Evolutionary conservation across 305 asterid genomes (phyloP).

Genomic region (Salvia sclarea): DNA sequence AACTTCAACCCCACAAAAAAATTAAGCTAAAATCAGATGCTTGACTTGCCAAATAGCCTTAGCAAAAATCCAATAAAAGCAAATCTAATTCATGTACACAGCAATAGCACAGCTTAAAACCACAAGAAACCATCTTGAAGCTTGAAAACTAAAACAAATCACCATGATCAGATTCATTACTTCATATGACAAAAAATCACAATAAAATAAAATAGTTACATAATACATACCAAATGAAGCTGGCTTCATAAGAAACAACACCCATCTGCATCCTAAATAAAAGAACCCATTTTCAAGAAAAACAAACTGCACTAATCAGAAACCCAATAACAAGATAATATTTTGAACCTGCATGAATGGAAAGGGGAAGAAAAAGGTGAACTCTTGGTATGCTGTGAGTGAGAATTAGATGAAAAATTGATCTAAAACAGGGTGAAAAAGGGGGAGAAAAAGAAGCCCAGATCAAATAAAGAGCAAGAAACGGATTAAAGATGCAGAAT

Average conservation of each 20-base stretch:
- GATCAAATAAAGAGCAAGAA: constrained; percentile 27
- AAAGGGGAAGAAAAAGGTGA: constrained; percentile 30
- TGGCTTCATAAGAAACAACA: constrained; percentile 44
- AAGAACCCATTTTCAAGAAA: constrained; percentile 38
- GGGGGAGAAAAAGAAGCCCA: constrained; percentile 7
- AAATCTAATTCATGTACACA: constrained; percentile 24
- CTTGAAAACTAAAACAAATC: constrained; percentile 18
- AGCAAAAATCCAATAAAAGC: constrained; percentile 5
- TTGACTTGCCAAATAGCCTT: background rate
- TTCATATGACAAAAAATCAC: background rate
- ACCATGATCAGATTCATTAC: constrained; percentile 14
- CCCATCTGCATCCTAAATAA: constrained; percentile 45
- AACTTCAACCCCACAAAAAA: constrained; percentile 9
- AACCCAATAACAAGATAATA: constrained; percentile 40
- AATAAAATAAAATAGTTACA: constrained; percentile 25
- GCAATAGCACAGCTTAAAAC: constrained; percentile 7
- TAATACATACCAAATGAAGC: constrained; percentile 54
- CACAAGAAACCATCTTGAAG: constrained; percentile 15
- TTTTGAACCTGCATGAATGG: constrained; percentile 35
- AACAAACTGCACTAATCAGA: constrained; percentile 28
- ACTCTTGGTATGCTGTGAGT: constrained; percentile 35
- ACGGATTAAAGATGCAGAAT: constrained; percentile 28
- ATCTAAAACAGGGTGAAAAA: constrained; percentile 35
- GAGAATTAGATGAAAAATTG: constrained; percentile 29
- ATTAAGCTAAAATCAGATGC: constrained; percentile 3